A percentile compares a stretch with the other conserved stretches of the same genome.
These are phyloP conservation scores for Cladorrhinum samala DNA, from an alignment of 495 filamentous ascomycete genomes.

Conservation along the genomic window DNA sequence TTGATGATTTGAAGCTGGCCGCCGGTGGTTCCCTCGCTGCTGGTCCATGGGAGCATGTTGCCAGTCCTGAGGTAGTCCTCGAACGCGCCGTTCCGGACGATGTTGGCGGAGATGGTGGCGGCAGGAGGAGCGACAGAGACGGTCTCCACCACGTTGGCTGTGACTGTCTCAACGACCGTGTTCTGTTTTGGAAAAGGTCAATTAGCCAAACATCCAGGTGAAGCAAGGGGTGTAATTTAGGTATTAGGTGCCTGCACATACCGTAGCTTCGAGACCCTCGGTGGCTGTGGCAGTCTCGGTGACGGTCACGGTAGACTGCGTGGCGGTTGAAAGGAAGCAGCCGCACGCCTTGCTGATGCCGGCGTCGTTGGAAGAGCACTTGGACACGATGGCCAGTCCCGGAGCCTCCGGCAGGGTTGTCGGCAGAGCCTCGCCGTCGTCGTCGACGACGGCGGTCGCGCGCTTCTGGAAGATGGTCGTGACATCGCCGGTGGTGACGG, in stretches of 20 bases:
- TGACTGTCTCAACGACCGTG: slow-evolving; percentile 10
- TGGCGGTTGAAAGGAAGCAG: slow-evolving; percentile 15
- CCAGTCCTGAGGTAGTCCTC: slow-evolving; percentile 12
- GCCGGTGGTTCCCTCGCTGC: slow-evolving; percentile 2
- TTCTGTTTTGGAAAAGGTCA: slow-evolving; percentile 1
- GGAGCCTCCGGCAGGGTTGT: neutral
- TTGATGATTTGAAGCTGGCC: slow-evolving; percentile 12
- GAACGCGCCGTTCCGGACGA: slow-evolving; percentile 11
- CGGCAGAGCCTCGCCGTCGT: neutral
- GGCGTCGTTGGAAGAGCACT: slow-evolving; percentile 6
- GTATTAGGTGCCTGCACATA: neutral
- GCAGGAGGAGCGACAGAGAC: slow-evolving; percentile 4
- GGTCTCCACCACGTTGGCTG: slow-evolving; percentile 8
- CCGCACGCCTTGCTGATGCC: slow-evolving; percentile 22
- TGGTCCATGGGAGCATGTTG: slow-evolving; percentile 16
- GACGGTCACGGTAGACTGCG: slow-evolving; percentile 14
- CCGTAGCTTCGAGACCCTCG: slow-evolving; percentile 7
- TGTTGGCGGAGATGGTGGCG: slow-evolving; percentile 9
- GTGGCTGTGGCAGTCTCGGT: slow-evolving; percentile 6
- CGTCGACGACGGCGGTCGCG: neutral
- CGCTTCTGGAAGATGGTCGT: slow-evolving; percentile 15
- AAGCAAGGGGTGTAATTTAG: too few species aligned
- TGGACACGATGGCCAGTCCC: slow-evolving; percentile 12
- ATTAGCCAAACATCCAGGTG: neutral
- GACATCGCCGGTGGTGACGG: neutral